Conservation (phyloP, 352 stramenopile genomes). For the Globisporangium spinosum region DNA sequence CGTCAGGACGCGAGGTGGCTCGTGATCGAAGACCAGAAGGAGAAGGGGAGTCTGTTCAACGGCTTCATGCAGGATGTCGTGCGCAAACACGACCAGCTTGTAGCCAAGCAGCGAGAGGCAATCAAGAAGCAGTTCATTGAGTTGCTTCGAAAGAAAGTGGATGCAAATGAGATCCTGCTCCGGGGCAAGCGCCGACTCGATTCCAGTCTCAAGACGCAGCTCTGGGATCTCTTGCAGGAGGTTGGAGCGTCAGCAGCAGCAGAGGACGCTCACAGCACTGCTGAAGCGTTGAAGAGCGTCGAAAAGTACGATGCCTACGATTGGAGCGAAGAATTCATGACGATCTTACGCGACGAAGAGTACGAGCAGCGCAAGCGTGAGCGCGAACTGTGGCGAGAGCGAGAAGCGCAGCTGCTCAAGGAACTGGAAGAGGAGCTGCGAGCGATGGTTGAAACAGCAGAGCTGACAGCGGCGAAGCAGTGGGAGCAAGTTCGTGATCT, state of each 20-base stretch:
- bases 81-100: constrained; percentile 45
- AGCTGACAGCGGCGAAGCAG: constrained; percentile 5
- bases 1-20: constrained; percentile 63
- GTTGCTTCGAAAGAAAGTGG: constrained; percentile 32
- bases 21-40: constrained; percentile 54
- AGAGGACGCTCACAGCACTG: constrained; percentile 9
- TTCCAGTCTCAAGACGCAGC: constrained; percentile 36
- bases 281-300: constrained; percentile 26
- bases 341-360: constrained; percentile 42
- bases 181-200: constrained; percentile 39
- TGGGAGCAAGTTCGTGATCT: constrained; percentile 5
- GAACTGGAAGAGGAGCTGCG: constrained; percentile 25
- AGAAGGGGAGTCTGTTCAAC: constrained; percentile 68
- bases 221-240: constrained; percentile 40
- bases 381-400: constrained; percentile 38
- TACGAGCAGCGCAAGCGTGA: constrained; percentile 43
- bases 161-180: constrained; percentile 24
- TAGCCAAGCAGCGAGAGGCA: constrained; percentile 37
- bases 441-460: constrained; percentile 19
- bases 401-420: constrained; percentile 30
- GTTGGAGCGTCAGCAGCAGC: background rate
- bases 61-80: constrained; percentile 62
- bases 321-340: constrained; percentile 51
- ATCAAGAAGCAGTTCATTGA: constrained; percentile 41
- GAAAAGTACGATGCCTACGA: constrained; percentile 63